These are phyloP conservation scores for Aquilaria agallochum DNA, from an alignment of 441 rosid species.

Conservation along the genomic window DNA sequence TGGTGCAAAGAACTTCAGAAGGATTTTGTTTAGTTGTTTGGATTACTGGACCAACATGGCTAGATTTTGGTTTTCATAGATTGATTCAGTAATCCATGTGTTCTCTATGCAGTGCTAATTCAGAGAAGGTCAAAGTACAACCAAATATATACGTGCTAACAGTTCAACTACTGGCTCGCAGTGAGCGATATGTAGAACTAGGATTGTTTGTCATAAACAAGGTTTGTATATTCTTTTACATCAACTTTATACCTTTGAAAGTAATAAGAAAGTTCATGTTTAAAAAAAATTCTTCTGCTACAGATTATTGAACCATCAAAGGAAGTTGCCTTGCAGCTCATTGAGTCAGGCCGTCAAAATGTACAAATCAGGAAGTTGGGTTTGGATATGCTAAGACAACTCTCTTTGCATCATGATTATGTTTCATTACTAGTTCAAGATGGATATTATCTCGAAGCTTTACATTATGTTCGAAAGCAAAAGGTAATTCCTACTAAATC, in stretches of 20 bases:
- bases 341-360: slow-evolving; percentile 77
- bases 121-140: slow-evolving; percentile 77
- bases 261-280: slow-evolving; percentile 1
- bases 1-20: no score
- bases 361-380: slow-evolving; percentile 77
- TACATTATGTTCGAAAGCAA: slow-evolving; percentile 80
- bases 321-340: slow-evolving; percentile 92
- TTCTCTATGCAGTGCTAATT: slow-evolving; percentile 54
- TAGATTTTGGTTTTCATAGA: no score
- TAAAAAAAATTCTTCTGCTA: slow-evolving; percentile 11
- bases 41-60: no score
- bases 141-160: slow-evolving; percentile 71
- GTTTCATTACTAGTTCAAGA: slow-evolving; percentile 74
- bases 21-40: no score
- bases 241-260: slow-evolving; percentile 4
- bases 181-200: slow-evolving; percentile 75
- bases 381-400: slow-evolving; percentile 92
- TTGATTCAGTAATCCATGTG: slow-evolving; percentile 5
- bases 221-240: slow-evolving; percentile 37
- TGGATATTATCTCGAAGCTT: slow-evolving; percentile 89
- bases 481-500: slow-evolving; percentile 45
- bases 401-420: slow-evolving; percentile 80
- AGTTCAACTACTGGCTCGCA: slow-evolving; percentile 66
- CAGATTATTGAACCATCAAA: slow-evolving; percentile 96
- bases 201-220: slow-evolving; percentile 72